These are phyloP conservation scores for Yamadazyma philogaea DNA, from an alignment of 805 yeast species.

Conservation along the genomic window DNA sequence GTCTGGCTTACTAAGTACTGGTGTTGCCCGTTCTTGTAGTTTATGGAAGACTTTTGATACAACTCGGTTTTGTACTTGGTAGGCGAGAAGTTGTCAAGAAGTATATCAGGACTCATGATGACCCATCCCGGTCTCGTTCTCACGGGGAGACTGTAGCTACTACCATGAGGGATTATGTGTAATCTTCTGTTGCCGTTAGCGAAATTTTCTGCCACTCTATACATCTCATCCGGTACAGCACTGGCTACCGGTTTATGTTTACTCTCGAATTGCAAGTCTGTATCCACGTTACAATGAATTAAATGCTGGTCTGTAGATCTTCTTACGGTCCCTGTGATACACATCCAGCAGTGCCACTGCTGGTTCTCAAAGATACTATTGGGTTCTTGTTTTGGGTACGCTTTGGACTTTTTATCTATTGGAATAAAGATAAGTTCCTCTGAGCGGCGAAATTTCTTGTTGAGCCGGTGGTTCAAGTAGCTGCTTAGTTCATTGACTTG, in stretches of 20 bases:
- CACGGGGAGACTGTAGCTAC: constrained; percentile 63
- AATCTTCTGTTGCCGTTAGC: constrained; percentile 76
- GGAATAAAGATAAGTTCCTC: constrained; percentile 87
- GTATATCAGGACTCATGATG: constrained; percentile 77
- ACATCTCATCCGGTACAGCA: constrained; percentile 64
- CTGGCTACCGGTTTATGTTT: constrained; percentile 14
- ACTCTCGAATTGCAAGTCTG: constrained; percentile 74
- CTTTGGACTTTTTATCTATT: constrained; percentile 59
- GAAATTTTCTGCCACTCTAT: constrained; percentile 84
- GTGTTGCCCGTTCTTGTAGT: constrained; percentile 36
- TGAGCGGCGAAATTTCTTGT: constrained; percentile 74
- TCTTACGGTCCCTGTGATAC: constrained; percentile 90
- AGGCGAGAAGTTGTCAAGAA: constrained; percentile 63
- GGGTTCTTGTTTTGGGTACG: constrained; percentile 54
- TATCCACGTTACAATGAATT: constrained; percentile 89
- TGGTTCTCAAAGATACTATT: constrained; percentile 55
- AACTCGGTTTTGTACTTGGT: constrained; percentile 29
- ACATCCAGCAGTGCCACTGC: constrained; percentile 98
- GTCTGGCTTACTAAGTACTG: constrained; percentile 59
- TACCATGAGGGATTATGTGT: constrained; percentile 76
- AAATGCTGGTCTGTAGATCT: constrained; percentile 79
- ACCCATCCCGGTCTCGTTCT: constrained; percentile 87
- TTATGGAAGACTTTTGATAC: constrained; percentile 28
- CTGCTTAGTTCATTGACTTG: constrained; percentile 62
- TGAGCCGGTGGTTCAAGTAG: constrained; percentile 49